Percentiles rank a stretch among this genome's conserved stretches.
Evolutionary conservation across 306 rosid species (phyloP).

Genomic region (Gastrolobium bilobum): DNA sequence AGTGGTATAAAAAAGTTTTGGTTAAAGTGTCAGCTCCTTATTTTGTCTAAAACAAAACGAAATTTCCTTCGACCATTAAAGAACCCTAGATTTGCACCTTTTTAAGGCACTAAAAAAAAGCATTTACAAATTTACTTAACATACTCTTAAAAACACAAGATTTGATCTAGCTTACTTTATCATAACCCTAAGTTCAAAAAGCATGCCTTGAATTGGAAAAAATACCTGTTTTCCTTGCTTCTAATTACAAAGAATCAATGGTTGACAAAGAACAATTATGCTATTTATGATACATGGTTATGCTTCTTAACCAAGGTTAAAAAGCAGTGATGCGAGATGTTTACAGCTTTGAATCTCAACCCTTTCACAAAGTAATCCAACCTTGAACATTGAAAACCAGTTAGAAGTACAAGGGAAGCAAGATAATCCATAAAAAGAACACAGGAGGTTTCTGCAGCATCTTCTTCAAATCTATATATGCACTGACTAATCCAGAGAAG

Average conservation of each 20-base stretch:
- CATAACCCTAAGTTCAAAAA: neutral
- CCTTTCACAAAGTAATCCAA: neutral
- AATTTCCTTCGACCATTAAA: neutral
- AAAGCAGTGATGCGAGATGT: neutral
- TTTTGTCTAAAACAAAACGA: neutral
- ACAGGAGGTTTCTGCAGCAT: neutral
- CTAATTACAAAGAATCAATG: neutral
- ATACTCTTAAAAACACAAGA: neutral
- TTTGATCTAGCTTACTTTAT: neutral
- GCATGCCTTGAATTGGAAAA: neutral
- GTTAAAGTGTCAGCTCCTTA: neutral
- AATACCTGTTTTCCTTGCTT: neutral
- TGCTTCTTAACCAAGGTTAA: neutral
- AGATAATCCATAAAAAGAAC: neutral
- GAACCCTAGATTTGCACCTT: neutral
- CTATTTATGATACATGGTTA: neutral
- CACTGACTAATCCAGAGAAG: neutral
- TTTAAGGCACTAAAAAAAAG: neutral
- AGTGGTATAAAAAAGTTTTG: no score
- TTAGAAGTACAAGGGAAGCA: neutral
- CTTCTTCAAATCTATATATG: neutral
- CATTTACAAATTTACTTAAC: neutral
- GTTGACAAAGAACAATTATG: neutral
- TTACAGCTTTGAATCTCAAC: neutral
- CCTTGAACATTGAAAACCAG: neutral